phyloP scores from a whole-genome alignment of 108 stramenopile species.

The Fragilaria crotonensis region DNA sequence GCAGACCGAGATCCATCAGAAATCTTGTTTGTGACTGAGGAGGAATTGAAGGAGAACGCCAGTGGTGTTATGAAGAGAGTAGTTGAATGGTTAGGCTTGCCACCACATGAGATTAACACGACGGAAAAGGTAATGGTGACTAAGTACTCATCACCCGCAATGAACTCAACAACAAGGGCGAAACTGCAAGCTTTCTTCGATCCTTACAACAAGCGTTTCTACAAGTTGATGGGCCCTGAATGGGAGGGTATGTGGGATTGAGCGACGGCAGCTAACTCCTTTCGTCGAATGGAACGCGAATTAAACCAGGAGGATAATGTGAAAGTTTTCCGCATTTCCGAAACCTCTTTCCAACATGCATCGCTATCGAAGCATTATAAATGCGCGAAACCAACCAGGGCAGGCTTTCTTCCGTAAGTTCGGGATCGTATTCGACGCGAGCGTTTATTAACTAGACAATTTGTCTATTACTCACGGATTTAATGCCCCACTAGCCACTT shows the following conservation, averaged over 20 bases:
- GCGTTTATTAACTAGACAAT: too few species aligned
- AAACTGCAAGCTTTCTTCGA: slow-evolving; percentile 11
- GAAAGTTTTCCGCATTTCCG: background rate
- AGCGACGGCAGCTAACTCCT: background rate
- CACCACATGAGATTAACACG: background rate
- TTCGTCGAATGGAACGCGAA: background rate
- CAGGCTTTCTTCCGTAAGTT: too few species aligned
- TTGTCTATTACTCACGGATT: too few species aligned
- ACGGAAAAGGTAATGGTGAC: background rate
- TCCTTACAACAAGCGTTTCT: slow-evolving; percentile 7
- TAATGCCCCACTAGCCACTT: too few species aligned
- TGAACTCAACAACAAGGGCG: background rate
- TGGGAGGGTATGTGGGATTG: background rate
- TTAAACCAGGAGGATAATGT: background rate
- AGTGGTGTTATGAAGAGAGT: background rate
- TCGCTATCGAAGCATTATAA: background rate
- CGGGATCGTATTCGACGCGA: too few species aligned
- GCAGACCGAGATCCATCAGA: slow-evolving; percentile 11
- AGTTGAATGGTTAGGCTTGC: slow-evolving; percentile 4
- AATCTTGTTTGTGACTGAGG: slow-evolving; percentile 6
- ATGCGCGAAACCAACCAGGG: background rate
- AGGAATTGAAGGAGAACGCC: slow-evolving; percentile 8
- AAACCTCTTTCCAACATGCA: background rate
- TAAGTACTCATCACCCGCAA: slow-evolving; percentile 4
- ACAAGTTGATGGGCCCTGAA: slow-evolving; percentile 6